phyloP scores from a whole-genome alignment of 331 rosid genomes.

The Rosa hybrid region DNA sequence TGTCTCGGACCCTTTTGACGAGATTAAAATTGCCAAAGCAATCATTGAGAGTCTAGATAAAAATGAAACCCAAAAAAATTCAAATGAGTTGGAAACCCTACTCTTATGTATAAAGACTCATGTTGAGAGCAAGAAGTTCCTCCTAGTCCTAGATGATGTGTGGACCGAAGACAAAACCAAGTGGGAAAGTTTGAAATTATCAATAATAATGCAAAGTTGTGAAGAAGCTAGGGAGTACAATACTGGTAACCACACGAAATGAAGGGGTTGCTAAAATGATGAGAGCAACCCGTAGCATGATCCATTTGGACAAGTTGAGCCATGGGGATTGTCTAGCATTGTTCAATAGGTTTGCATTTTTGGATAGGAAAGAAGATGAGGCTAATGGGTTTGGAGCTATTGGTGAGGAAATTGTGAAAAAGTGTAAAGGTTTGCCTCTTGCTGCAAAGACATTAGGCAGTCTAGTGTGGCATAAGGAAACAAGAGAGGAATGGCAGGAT shows the following conservation, averaged over 20 bases:
- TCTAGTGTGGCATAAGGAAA: not conserved
- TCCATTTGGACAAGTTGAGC: not conserved
- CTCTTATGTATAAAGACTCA: not conserved
- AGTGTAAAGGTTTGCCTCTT: not conserved
- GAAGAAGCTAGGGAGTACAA: too few species aligned
- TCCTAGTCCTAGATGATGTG: not conserved
- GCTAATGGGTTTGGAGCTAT: not conserved
- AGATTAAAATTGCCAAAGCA: not conserved
- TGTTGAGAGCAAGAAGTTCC: not conserved
- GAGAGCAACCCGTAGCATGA: not conserved
- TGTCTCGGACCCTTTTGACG: not conserved
- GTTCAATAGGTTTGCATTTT: not conserved
- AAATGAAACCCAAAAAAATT: not conserved
- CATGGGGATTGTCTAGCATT: too few species aligned
- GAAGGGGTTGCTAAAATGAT: not conserved
- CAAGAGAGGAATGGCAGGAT: not conserved
- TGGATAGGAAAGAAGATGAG: not conserved
- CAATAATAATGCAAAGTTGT: not conserved
- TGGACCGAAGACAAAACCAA: not conserved
- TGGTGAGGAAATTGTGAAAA: not conserved
- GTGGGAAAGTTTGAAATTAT: not conserved
- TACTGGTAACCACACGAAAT: not conserved
- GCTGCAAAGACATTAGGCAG: not conserved
- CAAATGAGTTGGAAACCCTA: not conserved
- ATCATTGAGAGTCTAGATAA: not conserved